Evolutionary conservation across 1,139 yeast genomes (phyloP).

Genomic region (Blastobotrys malaysiensis): DNA sequence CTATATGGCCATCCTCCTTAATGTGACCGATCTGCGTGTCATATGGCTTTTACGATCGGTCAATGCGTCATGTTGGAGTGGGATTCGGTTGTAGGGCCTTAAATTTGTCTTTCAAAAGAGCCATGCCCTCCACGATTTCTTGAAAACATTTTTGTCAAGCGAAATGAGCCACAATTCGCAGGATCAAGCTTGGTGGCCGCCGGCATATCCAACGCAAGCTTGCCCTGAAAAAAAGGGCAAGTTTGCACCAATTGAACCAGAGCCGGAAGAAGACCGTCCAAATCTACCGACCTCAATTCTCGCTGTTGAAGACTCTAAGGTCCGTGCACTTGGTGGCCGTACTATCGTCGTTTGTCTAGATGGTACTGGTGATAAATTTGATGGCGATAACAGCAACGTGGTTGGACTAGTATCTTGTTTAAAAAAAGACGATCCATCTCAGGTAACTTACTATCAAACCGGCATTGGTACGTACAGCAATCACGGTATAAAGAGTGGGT

Average conservation of each 20-base stretch:
- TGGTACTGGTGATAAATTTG: conserved; percentile 38
- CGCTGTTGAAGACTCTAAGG: conserved; percentile 5
- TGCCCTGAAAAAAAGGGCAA: conserved; percentile 1
- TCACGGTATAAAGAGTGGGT: conserved; percentile 15
- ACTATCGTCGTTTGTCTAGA: conserved; percentile 34
- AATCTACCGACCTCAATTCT: conserved; percentile 1
- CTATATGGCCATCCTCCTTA: too few species aligned
- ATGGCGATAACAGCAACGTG: conserved; percentile 35
- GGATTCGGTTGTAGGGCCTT: background rate
- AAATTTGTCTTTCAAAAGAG: background rate
- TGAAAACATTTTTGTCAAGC: background rate
- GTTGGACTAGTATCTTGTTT: conserved; percentile 31
- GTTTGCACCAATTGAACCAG: background rate
- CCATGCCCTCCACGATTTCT: background rate
- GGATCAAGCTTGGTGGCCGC: conserved; percentile 7
- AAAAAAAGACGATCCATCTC: conserved; percentile 29
- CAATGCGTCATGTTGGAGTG: background rate
- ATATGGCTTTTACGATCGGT: background rate
- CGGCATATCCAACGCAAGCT: conserved; percentile 5
- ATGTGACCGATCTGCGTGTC: background rate
- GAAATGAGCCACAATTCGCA: background rate
- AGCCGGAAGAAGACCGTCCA: conserved; percentile 2
- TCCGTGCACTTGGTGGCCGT: conserved; percentile 1
- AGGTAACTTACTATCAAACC: conserved; percentile 37
- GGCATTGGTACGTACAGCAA: conserved; percentile 35